Conservation (phyloP, 805 yeast genomes). For the Maudiozyma turicensis region DNA sequence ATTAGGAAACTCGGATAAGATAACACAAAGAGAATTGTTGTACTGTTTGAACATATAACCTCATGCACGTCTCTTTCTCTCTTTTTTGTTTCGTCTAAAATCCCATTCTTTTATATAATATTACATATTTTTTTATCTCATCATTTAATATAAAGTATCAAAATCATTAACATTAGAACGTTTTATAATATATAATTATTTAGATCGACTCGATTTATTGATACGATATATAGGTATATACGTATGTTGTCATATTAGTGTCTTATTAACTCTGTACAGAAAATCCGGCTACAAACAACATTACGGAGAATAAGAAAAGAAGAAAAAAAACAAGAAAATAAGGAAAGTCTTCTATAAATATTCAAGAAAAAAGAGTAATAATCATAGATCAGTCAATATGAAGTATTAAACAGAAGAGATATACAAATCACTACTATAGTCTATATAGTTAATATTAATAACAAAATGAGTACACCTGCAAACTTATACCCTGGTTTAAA, state of each 20-base stretch:
- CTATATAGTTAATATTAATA: neutral
- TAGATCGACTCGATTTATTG: no score
- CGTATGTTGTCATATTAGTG: no score
- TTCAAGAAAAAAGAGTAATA: neutral
- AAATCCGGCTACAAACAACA: neutral
- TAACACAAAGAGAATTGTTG: no score
- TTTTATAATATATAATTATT: neutral
- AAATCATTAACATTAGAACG: neutral
- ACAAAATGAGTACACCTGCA: constrained; percentile 27
- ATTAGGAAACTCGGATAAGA: neutral
- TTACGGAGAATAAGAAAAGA: neutral
- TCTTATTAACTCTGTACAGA: neutral
- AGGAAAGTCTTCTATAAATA: neutral
- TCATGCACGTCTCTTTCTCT: neutral
- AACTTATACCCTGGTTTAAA: constrained; percentile 75
- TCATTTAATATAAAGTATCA: no score
- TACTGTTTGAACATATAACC: no score
- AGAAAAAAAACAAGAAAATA: neutral
- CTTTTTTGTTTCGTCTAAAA: neutral
- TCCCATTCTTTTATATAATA: neutral
- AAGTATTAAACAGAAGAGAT: neutral
- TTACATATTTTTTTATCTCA: neutral
- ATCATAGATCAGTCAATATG: neutral
- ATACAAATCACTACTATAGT: neutral
- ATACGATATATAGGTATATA: no score